Conservation (phyloP, 495 filamentous ascomycete genomes). For the Arthonia radiata region DNA sequence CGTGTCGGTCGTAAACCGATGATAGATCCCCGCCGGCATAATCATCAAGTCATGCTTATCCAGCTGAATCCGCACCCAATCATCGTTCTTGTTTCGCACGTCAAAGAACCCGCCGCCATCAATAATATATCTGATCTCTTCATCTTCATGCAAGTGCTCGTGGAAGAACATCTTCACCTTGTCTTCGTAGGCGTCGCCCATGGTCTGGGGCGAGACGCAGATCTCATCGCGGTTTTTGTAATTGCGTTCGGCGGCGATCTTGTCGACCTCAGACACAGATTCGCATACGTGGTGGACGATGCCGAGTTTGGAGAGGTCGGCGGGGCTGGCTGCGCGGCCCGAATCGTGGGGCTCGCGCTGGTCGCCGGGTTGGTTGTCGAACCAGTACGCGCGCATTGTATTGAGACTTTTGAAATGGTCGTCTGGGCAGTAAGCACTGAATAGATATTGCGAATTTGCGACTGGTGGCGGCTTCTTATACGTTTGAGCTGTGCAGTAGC, state of each 20-base stretch:
- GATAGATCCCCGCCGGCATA: slow-evolving; percentile 88
- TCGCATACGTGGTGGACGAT: slow-evolving; percentile 52
- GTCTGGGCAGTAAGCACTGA: too few species aligned
- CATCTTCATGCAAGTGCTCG: slow-evolving; percentile 93
- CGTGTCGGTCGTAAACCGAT: slow-evolving; percentile 84
- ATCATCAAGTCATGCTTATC: slow-evolving; percentile 58
- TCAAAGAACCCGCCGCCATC: slow-evolving; percentile 87
- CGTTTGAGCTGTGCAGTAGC: too few species aligned
- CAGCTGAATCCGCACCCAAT: slow-evolving; percentile 64
- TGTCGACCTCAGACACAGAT: slow-evolving; percentile 34
- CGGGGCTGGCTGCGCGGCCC: slow-evolving; percentile 29
- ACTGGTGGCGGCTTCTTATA: too few species aligned
- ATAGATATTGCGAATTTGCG: too few species aligned
- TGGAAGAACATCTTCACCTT: slow-evolving; percentile 85
- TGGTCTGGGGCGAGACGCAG: slow-evolving; percentile 59
- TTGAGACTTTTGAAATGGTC: too few species aligned
- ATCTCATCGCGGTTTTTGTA: slow-evolving; percentile 95
- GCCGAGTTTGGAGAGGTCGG: slow-evolving; percentile 47
- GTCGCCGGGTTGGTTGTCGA: slow-evolving; percentile 61
- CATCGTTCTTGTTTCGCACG: slow-evolving; percentile 49
- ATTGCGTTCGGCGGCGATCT: slow-evolving; percentile 42
- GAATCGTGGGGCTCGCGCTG: slow-evolving; percentile 81
- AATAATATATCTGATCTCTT: slow-evolving; percentile 94
- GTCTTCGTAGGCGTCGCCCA: slow-evolving; percentile 69
- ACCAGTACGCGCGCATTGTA: slow-evolving; percentile 66